phyloP scores from a whole-genome alignment of 805 yeast genomes.

The Jamesozyma lodderae region DNA sequence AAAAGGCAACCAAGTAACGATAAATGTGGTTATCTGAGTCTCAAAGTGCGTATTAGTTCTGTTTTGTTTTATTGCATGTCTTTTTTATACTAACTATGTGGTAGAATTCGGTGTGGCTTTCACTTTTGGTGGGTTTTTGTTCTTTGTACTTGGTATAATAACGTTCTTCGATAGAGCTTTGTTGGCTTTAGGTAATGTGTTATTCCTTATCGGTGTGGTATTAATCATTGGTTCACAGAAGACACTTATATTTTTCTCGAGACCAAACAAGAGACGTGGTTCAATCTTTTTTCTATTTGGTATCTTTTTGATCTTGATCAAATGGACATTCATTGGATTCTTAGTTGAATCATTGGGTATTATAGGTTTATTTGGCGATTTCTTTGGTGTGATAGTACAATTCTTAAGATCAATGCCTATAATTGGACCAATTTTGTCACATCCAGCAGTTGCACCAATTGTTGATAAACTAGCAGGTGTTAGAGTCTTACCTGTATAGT shows the following conservation, averaged over 20 bases:
- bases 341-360: constrained; percentile 82
- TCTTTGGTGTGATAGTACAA: constrained; percentile 79
- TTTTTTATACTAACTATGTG: neutral
- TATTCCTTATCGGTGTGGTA: constrained; percentile 73
- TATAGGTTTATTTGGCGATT: constrained; percentile 83
- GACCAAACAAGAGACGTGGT: constrained; percentile 83
- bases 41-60: constrained; percentile 47
- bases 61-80: neutral
- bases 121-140: constrained; percentile 71
- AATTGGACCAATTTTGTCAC: constrained; percentile 75
- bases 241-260: constrained; percentile 71
- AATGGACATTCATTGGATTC: constrained; percentile 79
- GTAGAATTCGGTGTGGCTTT: constrained; percentile 86
- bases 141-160: constrained; percentile 73
- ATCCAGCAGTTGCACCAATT: constrained; percentile 74
- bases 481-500: constrained; percentile 53
- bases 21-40: constrained; percentile 72
- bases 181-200: constrained; percentile 77
- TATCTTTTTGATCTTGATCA: constrained; percentile 60
- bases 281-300: constrained; percentile 73
- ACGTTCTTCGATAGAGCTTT: constrained; percentile 84
- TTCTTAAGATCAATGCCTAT: constrained; percentile 82
- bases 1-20: no score
- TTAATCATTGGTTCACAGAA: constrained; percentile 83
- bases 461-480: constrained; percentile 59